Evolutionary conservation across 805 yeast genomes (phyloP), one percentile per base, ranked within the genome.

Genomic region (Candida ipomoeae): DNA sequence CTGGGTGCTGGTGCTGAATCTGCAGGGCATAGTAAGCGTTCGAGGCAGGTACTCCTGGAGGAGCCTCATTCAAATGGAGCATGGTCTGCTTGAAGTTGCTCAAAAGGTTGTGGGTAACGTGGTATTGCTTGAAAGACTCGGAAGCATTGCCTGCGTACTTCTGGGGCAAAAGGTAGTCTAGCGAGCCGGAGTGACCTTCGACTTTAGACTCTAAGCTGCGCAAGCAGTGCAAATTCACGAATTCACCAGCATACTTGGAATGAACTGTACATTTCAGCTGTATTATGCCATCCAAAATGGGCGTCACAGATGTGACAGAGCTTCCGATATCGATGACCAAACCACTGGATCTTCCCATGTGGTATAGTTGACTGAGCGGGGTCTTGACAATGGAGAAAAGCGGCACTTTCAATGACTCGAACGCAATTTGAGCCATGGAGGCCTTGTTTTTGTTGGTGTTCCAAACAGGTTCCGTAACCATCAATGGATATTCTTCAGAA

Each of bases 221-320:
- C 55, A 78, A 66, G 2, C 83, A 71, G 67, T 87, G 88, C 46
- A 81, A 74, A 64, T 85, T 87, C 49, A 87, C 65, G 64, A 85
- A 91, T 64, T 90, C 92, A 8, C 97, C 98, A 3, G 91, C 97
- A 63, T 78, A 87, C 58, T 81, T 82, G 14, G 88, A 79, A 64
- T 81, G 85, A 53, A 78, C 71, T 5, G 82, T 75, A 43, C 88
- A 86, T 62, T 84, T 85, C 55, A 76, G 69, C 48, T 85, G 77
- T 46, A 89, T 79, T 14, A 80, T 77, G 36, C 96, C 96, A 59
- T 87, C 90, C 54, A 81, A 69, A 17, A 89, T 79, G 8, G 96
- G 95, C 0, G 94, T 85, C 8, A 89, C 87, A 32, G 84, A 77
- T 15, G 85, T 77, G 4, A 81, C 79, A 3, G 85, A 74, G 8